A percentile compares a stretch with the other conserved stretches of the same genome.
Conservation (phyloP, 2,329 filamentous ascomycete species). For the Calonectria pseudoreteaudii region DNA sequence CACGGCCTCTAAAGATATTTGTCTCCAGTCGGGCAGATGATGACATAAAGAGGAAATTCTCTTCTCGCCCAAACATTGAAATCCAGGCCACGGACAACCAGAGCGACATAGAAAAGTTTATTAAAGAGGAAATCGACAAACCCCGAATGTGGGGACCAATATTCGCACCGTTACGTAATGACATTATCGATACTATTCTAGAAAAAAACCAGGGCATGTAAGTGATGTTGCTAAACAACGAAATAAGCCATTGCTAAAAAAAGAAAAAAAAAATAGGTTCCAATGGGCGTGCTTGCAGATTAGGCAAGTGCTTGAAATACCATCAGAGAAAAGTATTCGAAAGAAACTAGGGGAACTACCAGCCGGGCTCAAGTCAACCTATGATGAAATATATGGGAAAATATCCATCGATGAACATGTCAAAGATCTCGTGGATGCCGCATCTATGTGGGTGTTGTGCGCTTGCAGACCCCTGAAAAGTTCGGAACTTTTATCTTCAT, state of each 20-base stretch:
- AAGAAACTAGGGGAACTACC: neutral
- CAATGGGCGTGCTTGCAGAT: slow-evolving; percentile 9
- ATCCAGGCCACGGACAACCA: neutral
- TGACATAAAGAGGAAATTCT: neutral
- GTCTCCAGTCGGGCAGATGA: neutral
- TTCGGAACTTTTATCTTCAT: neutral
- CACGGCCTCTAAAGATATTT: neutral
- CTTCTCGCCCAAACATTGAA: neutral
- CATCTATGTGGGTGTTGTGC: neutral
- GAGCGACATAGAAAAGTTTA: slow-evolving; percentile 1
- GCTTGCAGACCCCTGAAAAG: neutral
- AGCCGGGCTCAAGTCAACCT: neutral
- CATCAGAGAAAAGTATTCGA: neutral
- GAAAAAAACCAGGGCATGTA: neutral
- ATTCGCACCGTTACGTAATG: neutral
- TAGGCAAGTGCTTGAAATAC: neutral
- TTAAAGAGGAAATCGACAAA: neutral
- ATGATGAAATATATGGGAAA: slow-evolving; percentile 1
- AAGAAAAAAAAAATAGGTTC: neutral
- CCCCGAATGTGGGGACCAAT: neutral
- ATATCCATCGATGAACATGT: neutral
- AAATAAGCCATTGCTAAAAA: neutral
- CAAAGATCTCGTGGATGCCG: neutral
- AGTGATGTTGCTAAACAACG: neutral
- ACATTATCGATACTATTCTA: neutral